These are phyloP conservation scores for Trichoderma simmonsii DNA, from an alignment of 2,329 filamentous ascomycete species.

Conservation along the genomic window DNA sequence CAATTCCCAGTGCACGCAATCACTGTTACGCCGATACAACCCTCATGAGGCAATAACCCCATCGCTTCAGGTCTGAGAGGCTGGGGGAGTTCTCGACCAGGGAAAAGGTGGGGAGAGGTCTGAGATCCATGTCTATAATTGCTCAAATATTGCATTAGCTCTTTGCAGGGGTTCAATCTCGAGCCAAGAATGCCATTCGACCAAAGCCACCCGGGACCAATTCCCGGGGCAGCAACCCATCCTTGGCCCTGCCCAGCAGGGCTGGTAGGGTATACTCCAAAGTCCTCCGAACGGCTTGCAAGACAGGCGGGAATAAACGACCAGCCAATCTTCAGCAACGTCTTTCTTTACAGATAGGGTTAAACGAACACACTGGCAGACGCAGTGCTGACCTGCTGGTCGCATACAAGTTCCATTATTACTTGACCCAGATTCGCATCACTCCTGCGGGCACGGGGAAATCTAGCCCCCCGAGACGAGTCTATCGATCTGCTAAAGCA, in stretches of 20 bases:
- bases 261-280: background rate
- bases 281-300: background rate
- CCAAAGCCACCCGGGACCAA: background rate
- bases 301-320: background rate
- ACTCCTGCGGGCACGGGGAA: background rate
- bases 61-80: background rate
- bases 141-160: slow-evolving; percentile 14
- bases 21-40: background rate
- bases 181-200: background rate
- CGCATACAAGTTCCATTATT: background rate
- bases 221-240: background rate
- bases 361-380: background rate
- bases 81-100: background rate
- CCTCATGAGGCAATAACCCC: background rate
- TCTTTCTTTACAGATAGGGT: background rate
- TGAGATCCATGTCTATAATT: slow-evolving; percentile 13
- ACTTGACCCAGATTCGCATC: background rate
- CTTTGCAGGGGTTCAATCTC: background rate
- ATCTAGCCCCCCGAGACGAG: background rate
- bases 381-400: background rate
- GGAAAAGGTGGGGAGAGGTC: background rate
- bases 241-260: background rate
- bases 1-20: background rate
- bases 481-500: background rate
- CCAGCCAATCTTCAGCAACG: background rate